Base-by-base conservation (phyloP, 139 green algal species). In the Choricystis sp. region DNA sequence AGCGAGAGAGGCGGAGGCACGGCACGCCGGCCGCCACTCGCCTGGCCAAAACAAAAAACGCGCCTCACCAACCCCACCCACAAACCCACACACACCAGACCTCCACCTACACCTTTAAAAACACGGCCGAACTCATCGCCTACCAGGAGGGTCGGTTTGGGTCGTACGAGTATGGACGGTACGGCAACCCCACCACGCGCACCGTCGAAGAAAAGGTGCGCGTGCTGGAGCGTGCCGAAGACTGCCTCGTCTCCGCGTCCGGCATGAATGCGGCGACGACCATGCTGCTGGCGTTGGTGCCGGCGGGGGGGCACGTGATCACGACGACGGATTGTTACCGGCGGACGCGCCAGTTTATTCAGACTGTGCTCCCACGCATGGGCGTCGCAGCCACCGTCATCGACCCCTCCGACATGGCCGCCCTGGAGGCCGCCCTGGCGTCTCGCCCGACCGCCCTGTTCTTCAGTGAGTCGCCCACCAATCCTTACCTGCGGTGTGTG, bases 241-340 rank as follows among this genome's bases (percentile, higher is more conserved):
- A 96, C 72, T 95, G 85, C 67, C 71, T 99, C 31, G 59, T 98
- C 1, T 94, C 82, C 3, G 75, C 85, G 0, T 90, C 79, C 2
- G 94, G 94, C 67, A 99, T 99, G 94, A 95, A 90, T 74, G 63
- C 81, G 1, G 92, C 94, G 2, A 98, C 90, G n/a, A 97, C 85
- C 20, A 97, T 99, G 94, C 82, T 99, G 66, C 79, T 99, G 56
- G 83, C 94, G n/a, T 80, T 99, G 23, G 89, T 98, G 23, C 94
- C 92, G 0, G 76, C 84, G 23, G 86, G 86, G 2, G 94, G 94
- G 3, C 91, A 98, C 82, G 97, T 98, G 67, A 82, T 99, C 5
- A 98, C 92, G 30, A 99, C 94, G 29, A 96, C 85, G n/a, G 94
- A 99, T 77, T 99, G 94, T 81, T 99, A 99, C 78, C 81, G 93